Conservation (phyloP, 805 yeast genomes). For the Hanseniaspora nectarophila region DNA sequence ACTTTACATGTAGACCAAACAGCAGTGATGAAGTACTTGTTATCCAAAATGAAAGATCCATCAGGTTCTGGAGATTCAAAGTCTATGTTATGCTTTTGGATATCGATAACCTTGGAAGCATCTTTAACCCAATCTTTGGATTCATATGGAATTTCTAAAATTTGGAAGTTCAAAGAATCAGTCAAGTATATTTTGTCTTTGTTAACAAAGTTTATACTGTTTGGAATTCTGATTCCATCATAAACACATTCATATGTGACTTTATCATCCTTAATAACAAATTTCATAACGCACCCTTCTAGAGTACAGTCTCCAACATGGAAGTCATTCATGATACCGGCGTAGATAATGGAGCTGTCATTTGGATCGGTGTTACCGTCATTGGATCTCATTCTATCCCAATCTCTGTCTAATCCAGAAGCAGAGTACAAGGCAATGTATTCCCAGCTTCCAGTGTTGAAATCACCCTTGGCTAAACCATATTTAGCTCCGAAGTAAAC, state of each 20-base stretch:
- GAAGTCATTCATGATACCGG: slow-evolving; percentile 68
- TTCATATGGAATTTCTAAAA: slow-evolving; percentile 29
- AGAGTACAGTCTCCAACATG: slow-evolving; percentile 28
- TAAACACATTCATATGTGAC: slow-evolving; percentile 12
- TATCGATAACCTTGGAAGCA: slow-evolving; percentile 32
- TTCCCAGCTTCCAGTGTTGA: slow-evolving; percentile 31
- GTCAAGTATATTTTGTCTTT: slow-evolving; percentile 38
- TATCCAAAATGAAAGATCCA: slow-evolving; percentile 52
- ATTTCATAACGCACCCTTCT: slow-evolving; percentile 46
- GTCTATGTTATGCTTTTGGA: slow-evolving; percentile 18
- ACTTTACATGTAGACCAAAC: slow-evolving; percentile 52
- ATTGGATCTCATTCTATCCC: slow-evolving; percentile 46
- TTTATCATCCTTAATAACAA: slow-evolving; percentile 27
- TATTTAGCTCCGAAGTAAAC: slow-evolving; percentile 50
- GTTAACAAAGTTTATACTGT: slow-evolving; percentile 53
- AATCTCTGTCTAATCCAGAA: slow-evolving; percentile 18
- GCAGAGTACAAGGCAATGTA: slow-evolving; percentile 29
- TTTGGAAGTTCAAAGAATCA: slow-evolving; percentile 37
- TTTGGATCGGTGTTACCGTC: slow-evolving; percentile 72
- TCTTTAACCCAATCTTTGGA: slow-evolving; percentile 34
- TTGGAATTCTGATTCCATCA: slow-evolving; percentile 45
- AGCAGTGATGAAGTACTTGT: slow-evolving; percentile 50
- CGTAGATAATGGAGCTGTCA: slow-evolving; percentile 52
- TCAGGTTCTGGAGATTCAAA: slow-evolving; percentile 56
- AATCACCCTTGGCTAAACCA: slow-evolving; percentile 51